These are phyloP conservation scores for Ganoderma sp. DNA, from an alignment of 1,284 basidiomycete species.

Conservation along the genomic window DNA sequence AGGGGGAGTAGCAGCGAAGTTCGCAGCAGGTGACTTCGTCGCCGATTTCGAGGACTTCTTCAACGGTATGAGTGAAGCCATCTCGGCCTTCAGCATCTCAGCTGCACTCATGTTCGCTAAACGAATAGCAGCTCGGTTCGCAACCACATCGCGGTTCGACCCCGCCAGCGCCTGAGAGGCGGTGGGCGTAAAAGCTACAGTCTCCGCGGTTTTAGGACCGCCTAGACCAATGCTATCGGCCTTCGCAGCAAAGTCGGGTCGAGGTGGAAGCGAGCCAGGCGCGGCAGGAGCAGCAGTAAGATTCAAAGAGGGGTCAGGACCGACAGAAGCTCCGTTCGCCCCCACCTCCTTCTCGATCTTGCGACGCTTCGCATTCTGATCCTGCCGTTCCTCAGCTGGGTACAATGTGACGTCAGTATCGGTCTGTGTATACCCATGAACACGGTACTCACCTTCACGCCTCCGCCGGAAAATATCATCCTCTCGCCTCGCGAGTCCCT, in stretches of 20 bases:
- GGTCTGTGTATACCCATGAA: background rate
- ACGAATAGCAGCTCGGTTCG: conserved; percentile 86
- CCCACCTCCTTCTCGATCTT: conserved; percentile 74
- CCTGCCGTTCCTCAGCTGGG: conserved; percentile 90
- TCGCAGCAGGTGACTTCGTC: conserved; percentile 39
- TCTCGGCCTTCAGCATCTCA: conserved; percentile 90
- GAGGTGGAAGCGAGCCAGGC: conserved; percentile 58
- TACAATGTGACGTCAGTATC: conserved; percentile 19
- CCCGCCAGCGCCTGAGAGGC: conserved; percentile 74
- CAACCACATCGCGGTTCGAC: conserved; percentile 86
- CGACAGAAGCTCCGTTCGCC: conserved; percentile 51
- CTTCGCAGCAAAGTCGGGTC: conserved; percentile 70
- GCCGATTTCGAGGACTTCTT: conserved; percentile 51
- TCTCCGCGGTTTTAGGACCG: conserved; percentile 59
- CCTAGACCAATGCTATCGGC: conserved; percentile 79
- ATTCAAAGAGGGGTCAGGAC: conserved; percentile 60
- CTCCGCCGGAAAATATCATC: conserved; percentile 95
- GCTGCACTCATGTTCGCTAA: conserved; percentile 98
- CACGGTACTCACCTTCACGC: conserved; percentile 78
- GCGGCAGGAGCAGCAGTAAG: conserved; percentile 54
- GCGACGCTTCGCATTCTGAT: conserved; percentile 86
- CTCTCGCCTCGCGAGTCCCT: conserved; percentile 90
- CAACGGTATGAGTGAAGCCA: conserved; percentile 71
- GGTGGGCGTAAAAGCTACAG: conserved; percentile 58
- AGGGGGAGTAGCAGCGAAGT: conserved; percentile 30